Evolutionary conservation across 106 monocot genomes (phyloP).

Genomic region (Dioscorea dumetorum): DNA sequence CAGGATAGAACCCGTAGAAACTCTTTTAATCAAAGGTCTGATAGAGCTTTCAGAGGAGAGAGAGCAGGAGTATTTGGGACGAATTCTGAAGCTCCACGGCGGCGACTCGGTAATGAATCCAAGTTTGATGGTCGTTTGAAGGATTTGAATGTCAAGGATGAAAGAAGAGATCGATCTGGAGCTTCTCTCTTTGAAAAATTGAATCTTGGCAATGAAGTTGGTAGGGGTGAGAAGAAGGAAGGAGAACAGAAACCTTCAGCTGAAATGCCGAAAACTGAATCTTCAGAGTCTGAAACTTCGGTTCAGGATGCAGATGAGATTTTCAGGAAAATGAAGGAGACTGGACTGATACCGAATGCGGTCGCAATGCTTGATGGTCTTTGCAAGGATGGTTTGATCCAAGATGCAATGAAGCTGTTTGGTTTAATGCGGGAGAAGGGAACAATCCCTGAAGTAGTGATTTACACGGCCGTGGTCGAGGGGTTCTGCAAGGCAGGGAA

Average conservation of each 20-base stretch:
- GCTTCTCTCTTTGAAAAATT: slow-evolving; percentile 23
- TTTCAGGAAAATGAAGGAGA: slow-evolving; percentile 93
- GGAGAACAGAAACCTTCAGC: background rate
- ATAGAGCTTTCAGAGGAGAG: slow-evolving; percentile 11
- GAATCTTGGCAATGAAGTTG: slow-evolving; percentile 16
- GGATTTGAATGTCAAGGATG: background rate
- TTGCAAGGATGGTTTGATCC: slow-evolving; percentile 81
- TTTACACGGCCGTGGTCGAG: slow-evolving; percentile 89
- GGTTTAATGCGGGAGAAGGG: slow-evolving; percentile 92
- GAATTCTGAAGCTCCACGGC: background rate
- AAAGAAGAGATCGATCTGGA: slow-evolving; percentile 13
- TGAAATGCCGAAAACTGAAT: background rate
- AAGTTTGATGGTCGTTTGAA: background rate
- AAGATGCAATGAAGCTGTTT: slow-evolving; percentile 98
- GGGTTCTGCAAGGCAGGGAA: slow-evolving; percentile 78
- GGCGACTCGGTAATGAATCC: background rate
- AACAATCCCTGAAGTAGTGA: slow-evolving; percentile 81
- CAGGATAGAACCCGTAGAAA: background rate
- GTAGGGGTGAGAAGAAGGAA: background rate
- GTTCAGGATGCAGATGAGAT: slow-evolving; percentile 70
- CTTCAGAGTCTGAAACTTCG: slow-evolving; percentile 14
- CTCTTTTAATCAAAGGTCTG: background rate
- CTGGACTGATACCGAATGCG: slow-evolving; percentile 87
- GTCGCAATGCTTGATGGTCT: slow-evolving; percentile 95
- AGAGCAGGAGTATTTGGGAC: background rate